Base-by-base conservation (phyloP, 768 basidiomycete species). In the Tulasnella sp. region DNA sequence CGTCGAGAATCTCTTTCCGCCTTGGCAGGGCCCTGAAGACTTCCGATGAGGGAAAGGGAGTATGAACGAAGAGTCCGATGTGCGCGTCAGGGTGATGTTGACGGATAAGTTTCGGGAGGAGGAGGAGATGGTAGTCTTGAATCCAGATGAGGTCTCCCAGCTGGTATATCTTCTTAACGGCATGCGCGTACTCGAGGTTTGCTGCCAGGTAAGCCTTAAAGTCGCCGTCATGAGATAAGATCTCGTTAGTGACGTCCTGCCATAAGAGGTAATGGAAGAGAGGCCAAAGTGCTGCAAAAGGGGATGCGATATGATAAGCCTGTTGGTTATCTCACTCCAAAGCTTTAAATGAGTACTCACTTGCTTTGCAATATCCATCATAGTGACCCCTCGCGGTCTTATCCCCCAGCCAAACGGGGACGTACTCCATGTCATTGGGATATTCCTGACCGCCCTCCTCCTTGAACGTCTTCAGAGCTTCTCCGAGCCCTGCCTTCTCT, bases 241-340 rank as follows among this genome's bases (percentile, higher is more conserved):
- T 87, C 67, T 92, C 89, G 26, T 85, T 85, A 8, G 88, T 87
- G 61, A 93, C 90, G 69, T 98, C 96, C 70, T 95, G 93, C 88
- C 94, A 96, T 58, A 97, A 84, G 59, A 98, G 82, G 70, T 98
- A 98, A 74, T 98, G 96, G 80, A 98, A 96, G 43, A 97, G 75
- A 1, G 95, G 95, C 94, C 95, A 99, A 45, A 99, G 82, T 41
- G 85, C 92, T 95, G 67, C 26, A 65, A 58, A 38, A 38, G 34
- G 7, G 15, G 30, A 1, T 49, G 19, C 51, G 63, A 58, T 21
- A 60, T 41, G 8, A 42, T 13, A 42, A 27, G 19, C 26, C 3
- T 15, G 17, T 3, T 27, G 30, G 44, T 5, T 27, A 48, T 53
- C 10, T 50, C 32, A 15, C 24, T 50, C 30, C 43, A 10, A 17